These are phyloP conservation scores for Schizonepeta tenuifolia DNA, from an alignment of 257 asterid species.

Conservation along the genomic window DNA sequence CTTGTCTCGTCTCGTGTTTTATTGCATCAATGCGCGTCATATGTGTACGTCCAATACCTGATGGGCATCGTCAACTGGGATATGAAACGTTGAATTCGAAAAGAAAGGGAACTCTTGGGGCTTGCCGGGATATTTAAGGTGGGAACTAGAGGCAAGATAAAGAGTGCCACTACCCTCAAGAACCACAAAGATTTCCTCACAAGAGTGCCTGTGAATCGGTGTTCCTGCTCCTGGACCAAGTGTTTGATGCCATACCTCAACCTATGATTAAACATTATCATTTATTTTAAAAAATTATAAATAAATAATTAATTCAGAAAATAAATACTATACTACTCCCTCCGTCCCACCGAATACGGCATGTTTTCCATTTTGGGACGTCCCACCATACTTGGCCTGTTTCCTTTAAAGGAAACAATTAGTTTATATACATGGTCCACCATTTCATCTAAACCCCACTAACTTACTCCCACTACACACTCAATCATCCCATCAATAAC, in stretches of 20 bases:
- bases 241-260: slow-evolving; percentile 80
- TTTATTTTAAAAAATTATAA: too few species aligned
- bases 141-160: slow-evolving; percentile 56
- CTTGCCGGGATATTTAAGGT: slow-evolving; percentile 60
- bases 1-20: not conserved
- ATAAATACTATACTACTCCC: too few species aligned
- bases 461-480: too few species aligned
- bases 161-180: slow-evolving; percentile 73
- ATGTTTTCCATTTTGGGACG: too few species aligned
- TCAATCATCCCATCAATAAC: too few species aligned
- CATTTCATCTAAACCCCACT: too few species aligned
- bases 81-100: slow-evolving; percentile 63
- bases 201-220: slow-evolving; percentile 84
- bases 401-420: too few species aligned
- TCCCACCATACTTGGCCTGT: too few species aligned
- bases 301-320: too few species aligned
- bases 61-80: slow-evolving; percentile 73
- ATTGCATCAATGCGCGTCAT: not conserved
- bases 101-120: slow-evolving; percentile 59
- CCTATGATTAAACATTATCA: slow-evolving; percentile 31
- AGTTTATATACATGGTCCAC: too few species aligned
- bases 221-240: slow-evolving; percentile 67
- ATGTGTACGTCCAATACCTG: slow-evolving; percentile 46
- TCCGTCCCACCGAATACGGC: too few species aligned
- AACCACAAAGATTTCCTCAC: slow-evolving; percentile 77